These are phyloP conservation scores for Grigorovia humatica DNA, from an alignment of 805 yeast genomes.

Conservation along the genomic window DNA sequence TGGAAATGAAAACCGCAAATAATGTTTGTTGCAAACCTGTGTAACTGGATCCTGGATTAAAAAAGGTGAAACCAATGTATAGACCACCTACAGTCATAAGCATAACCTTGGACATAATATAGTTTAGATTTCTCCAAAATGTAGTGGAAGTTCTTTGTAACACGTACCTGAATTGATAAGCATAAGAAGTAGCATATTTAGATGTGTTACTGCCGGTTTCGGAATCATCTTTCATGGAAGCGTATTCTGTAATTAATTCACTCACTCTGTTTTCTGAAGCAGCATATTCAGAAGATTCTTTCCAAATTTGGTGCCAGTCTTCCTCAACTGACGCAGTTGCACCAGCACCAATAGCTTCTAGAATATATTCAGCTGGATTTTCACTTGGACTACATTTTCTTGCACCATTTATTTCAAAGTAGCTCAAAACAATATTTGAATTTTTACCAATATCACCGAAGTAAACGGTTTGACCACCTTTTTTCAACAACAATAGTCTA, in stretches of 20 bases:
- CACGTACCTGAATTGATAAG: conserved; percentile 29
- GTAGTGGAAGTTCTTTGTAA: conserved; percentile 16
- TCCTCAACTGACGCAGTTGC: conserved; percentile 46
- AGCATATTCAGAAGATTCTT: conserved; percentile 31
- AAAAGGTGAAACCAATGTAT: conserved; percentile 47
- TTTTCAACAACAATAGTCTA: conserved; percentile 47
- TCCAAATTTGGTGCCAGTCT: conserved; percentile 52
- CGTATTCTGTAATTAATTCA: conserved; percentile 38
- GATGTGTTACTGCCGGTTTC: conserved; percentile 7
- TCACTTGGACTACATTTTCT: conserved; percentile 43
- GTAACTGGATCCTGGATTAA: conserved; percentile 38
- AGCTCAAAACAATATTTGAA: conserved; percentile 42
- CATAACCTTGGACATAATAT: conserved; percentile 33
- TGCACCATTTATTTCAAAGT: conserved; percentile 61
- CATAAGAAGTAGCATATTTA: conserved; percentile 17
- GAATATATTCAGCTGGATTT: conserved; percentile 62
- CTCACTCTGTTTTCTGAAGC: conserved; percentile 34
- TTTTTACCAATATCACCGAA: conserved; percentile 56
- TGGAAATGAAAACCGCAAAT: conserved; percentile 31
- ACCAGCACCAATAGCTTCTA: conserved; percentile 65
- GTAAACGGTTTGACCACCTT: conserved; percentile 64
- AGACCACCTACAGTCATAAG: conserved; percentile 36
- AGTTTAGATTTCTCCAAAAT: conserved; percentile 34
- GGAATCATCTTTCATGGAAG: conserved; percentile 4
- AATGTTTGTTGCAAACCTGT: conserved; percentile 33